phyloP scores from a whole-genome alignment of 306 rosid species.

The Cicer bijugum region DNA sequence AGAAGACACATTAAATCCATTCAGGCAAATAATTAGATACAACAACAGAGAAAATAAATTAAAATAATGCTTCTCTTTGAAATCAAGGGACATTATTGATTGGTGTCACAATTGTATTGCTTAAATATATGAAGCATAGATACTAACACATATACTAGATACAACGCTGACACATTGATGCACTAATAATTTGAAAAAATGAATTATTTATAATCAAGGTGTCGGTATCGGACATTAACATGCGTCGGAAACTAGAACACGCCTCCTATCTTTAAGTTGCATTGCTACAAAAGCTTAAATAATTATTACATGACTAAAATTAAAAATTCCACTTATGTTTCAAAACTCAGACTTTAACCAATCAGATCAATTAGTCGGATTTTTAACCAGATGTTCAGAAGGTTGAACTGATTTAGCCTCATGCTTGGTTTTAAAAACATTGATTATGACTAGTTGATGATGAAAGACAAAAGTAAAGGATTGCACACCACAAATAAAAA shows the following conservation, averaged over 20 bases:
- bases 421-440: neutral
- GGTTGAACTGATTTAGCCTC: neutral
- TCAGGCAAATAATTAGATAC: constrained; percentile 15
- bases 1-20: neutral
- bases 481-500: neutral
- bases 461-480: neutral
- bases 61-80: constrained; percentile 36
- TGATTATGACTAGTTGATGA: constrained; percentile 6
- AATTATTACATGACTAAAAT: neutral
- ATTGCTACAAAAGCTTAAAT: too few species aligned
- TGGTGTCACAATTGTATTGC: constrained; percentile 31
- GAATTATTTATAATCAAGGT: too few species aligned
- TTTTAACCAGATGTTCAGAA: neutral
- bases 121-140: neutral
- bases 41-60: constrained; percentile 5
- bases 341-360: neutral
- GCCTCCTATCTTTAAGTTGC: too few species aligned
- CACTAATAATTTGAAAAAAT: too few species aligned
- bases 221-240: too few species aligned
- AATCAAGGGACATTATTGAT: constrained; percentile 32
- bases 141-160: too few species aligned
- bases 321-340: neutral
- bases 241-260: too few species aligned
- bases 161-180: too few species aligned
- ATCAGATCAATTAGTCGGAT: neutral